Evolutionary conservation across 768 basidiomycete genomes (phyloP), one percentile per base, ranked within the genome.

Genomic region (Rickenella mellea): DNA sequence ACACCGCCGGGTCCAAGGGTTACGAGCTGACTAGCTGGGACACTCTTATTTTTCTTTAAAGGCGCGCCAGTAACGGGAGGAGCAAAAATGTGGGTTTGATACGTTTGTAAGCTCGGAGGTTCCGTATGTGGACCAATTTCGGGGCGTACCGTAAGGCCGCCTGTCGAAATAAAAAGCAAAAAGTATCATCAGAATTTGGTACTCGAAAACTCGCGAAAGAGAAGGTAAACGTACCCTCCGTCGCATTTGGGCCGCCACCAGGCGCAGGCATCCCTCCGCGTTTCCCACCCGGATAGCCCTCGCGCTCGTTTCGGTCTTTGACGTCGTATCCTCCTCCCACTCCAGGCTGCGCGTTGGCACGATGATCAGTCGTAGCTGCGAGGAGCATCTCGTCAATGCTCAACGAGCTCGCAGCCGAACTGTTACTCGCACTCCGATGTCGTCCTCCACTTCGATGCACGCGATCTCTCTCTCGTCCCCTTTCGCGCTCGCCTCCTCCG

Each of bases 61-160:
- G 82, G 80, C 3, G 83, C 80, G 42, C 83, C 83, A 0, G 76
- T 84, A 6, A 83, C 78, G 3, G 78, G 75, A 2, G 82, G 78
- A 6, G 81, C 79, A 52, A 85, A 85, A 10, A 82, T 74, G 54
- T 83, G 81, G 0, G 76, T 80, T 47, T 78, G 76, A 45, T 76
- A 76, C 19, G 63, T 67, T 28, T 67, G 55, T 7, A 65, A 55
- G 12, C 19, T 19, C 15, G 6, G 33, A 10, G 10, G 19, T 22
- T 36, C 10, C 10, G 10, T 22, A 22, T 8, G 33, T 17, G 10
- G 19, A 32, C 20, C 4, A 14, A 32, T 32, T 19, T 5, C 20
- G 20, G 3, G n/a, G 30, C n/a, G 30, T 7, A 24, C n/a, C 9
- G 15, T 32, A 14, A 19, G n/a, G 20, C 5, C 3, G 3, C n/a